Evolutionary conservation across 768 basidiomycete species (phyloP).

Genomic region (Auriscalpium orientale): DNA sequence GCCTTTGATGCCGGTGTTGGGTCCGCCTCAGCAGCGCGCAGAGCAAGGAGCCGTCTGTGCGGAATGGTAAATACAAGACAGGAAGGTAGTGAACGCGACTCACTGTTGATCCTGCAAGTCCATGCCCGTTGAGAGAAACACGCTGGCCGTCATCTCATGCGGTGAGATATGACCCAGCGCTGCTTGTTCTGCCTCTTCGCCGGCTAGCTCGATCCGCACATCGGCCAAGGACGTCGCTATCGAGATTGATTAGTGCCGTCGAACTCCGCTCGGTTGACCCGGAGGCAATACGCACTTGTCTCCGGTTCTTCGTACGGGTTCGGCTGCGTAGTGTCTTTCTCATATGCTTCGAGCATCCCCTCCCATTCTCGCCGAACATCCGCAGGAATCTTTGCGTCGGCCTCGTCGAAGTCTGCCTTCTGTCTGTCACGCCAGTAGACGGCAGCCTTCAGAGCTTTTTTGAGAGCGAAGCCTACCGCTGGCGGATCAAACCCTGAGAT

Average conservation of each 20-base stretch:
- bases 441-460: background rate
- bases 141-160: background rate
- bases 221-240: background rate
- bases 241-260: no score
- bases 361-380: background rate
- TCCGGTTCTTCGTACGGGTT: constrained; percentile 3
- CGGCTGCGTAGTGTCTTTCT: background rate
- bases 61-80: no score
- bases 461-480: background rate
- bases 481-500: background rate
- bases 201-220: background rate
- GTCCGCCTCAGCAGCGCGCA: no score
- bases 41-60: background rate
- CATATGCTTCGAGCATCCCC: background rate
- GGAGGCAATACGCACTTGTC: background rate
- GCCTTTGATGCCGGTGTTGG: background rate
- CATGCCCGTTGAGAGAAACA: background rate
- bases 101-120: background rate
- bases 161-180: background rate
- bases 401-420: background rate
- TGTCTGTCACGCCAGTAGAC: background rate
- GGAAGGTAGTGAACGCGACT: background rate
- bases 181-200: background rate
- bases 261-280: background rate
- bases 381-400: background rate